phyloP scores from a whole-genome alignment of 345 rosid genomes.

The Streptanthus diversifolius region DNA sequence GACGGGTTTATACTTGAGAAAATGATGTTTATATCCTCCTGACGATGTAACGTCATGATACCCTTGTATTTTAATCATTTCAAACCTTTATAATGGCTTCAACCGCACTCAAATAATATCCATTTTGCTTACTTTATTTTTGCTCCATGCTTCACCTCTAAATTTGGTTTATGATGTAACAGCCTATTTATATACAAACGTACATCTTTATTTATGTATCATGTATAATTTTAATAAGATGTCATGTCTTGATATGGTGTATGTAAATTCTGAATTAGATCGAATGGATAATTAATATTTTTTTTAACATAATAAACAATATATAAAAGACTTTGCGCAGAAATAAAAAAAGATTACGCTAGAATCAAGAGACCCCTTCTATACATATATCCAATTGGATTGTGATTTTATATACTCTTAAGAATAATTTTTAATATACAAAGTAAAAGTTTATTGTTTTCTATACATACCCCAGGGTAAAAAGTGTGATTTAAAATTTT shows the following conservation, averaged over 20 bases:
- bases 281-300: neutral
- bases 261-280: conserved; percentile 1
- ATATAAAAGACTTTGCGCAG: too few relatives aligned
- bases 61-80: conserved; percentile 5
- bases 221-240: neutral
- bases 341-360: too few relatives aligned
- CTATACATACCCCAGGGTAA: neutral
- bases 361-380: neutral
- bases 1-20: neutral
- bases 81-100: conserved; percentile 21
- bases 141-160: conserved; percentile 20
- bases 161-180: conserved; percentile 21
- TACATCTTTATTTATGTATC: neutral
- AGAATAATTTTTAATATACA: neutral
- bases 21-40: conserved; percentile 1
- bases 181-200: neutral
- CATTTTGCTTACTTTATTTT: neutral
- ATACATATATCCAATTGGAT: neutral
- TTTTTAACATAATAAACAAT: conserved; percentile 5
- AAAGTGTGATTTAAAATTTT: neutral
- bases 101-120: conserved; percentile 10
- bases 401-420: neutral
- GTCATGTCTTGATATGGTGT: conserved; percentile 2
- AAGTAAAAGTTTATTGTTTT: neutral
- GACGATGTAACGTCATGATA: conserved; percentile 21